Evolutionary conservation across 1,284 basidiomycete species (phyloP), one percentile per base, ranked within the genome.

Genomic region (Cutaneotrichosporon arboriforme): DNA sequence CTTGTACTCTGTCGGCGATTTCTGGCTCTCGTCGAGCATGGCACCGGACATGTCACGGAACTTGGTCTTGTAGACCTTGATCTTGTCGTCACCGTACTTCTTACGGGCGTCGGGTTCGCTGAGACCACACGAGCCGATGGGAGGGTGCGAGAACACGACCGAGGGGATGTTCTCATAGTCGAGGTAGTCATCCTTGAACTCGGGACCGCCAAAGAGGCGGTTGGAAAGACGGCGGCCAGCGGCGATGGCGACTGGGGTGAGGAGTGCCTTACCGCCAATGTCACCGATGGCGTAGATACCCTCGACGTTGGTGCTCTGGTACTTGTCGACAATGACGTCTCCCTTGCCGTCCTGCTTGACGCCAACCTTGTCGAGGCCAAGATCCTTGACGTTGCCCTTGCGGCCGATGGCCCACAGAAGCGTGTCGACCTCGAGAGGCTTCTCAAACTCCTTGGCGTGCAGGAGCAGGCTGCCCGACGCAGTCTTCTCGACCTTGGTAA

Each of bases 211-310:
- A 70, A 90, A 98, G 49, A 98, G 77, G 47, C 96, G 80, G 78
- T 97, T 98, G 46, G 85, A 81, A 37, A 97, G 77, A 57, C 90
- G 79, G 53, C 94, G 80, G 21, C 92, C 94, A 5, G 96, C 96
- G 45, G 94, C 94, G 58, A 99, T 96, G 20, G 94, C 96, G 7
- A 99, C 96, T n/a, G 96, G 94, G 1, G 94, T 99, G 57, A 99
- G 80, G 23, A 93, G 78, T 21, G 84, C 89, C 76, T 94, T 93
- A 57, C 94, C 94, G 60, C 84, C 83, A 14, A 93, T 89, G 71
- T 99, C 94, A 9, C 94, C 96, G 56, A 98, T 85, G 4, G 91
- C 84, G 49, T 81, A 86, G 61, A 98, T 79, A 52, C 82, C 80
- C 17, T 81, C 76, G 15, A 92, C 82, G 57, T 77, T 84, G 46